Base-by-base conservation (phyloP, 2,329 filamentous ascomycete species). In the Cytospora schulzeri region DNA sequence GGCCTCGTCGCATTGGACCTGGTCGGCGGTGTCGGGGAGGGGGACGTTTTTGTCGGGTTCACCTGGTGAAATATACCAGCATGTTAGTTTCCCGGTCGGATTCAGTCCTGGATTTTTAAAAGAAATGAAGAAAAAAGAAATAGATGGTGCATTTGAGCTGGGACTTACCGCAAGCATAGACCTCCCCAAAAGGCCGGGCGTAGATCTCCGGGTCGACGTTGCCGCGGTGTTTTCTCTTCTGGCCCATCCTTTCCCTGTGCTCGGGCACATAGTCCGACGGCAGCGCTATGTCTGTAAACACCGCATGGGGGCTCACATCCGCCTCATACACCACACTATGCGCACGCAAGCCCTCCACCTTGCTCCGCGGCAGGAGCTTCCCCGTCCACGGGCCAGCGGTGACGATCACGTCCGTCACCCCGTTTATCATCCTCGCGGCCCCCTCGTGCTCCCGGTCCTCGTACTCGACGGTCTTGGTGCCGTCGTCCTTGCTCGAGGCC, bases 121-220 rank as follows among this genome's bases (percentile, higher is more conserved):
- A n/a, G n/a, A n/a, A n/a, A n/a, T n/a, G n/a, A n/a, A n/a, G n/a
- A 41, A 38, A n/a, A 31, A 33, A 15, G 22, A 9, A 12, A 26
- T 15, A 24, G 26, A 31, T 17, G 38, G 22, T 14, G 58, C 65
- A 12, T 1, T 9, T 17, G 59, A 57, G 19, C 12, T 22, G 31
- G 12, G 22, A 73, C 79, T 62, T 71, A 84, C 93, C 95, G 73
- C 95, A 99, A 0, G 92, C 93, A 75, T 99, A 99, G 14, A 97
- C 90, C 74, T 97, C 93, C 62, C 90, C 86, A 74, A 92, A 90
- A 0, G 93, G 93, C 4, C 95, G 85, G 0, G 95, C 91, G 74
- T 99, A 99, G 67, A 98, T 95, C 76, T 99, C 95, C 0, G 95
- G 95, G 29, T 92, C 88, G 15, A 92, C 92, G 22, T 84, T 84